Base-by-base conservation (phyloP, 2,329 filamentous ascomycete genomes). In the Pseudogymnoascus destructans region DNA sequence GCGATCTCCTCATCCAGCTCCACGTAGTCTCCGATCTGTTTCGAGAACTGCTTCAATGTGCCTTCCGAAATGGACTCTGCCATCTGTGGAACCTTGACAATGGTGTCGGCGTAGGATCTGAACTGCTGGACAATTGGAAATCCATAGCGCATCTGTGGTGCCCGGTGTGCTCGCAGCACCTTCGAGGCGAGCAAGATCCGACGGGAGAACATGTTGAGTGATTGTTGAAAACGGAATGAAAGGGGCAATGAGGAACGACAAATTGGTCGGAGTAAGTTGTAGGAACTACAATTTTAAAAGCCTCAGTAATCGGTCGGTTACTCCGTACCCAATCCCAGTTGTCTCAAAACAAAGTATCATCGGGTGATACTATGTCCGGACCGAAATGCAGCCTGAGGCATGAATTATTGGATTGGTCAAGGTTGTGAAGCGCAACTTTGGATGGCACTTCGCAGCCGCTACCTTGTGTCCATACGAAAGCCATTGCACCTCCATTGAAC, bases 61-160 rank as follows among this genome's bases (percentile, higher is more conserved):
- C 93, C 93, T 74, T 98, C 93, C 46, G 89, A 95, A 72, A 98
- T 97, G 55, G 93, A 97, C 74, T 98, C 93, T 63, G 93, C 93
- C 93, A 98, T 97, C 71, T 93, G 82, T 32, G 93, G 93, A 65
- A 97, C 93, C 75, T 97, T 92, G 72, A 98, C 84, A 63, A 92
- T 75, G 65, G 82, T 85, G 69, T 95, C 89, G 71, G 91, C 91
- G 69, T 85, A 85, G 64, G 67, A 77, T 64, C 81, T 79, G 57
- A 81, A 75, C 67, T 82, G 80, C 68, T 74, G 73, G 67, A 75
- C 70, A 9, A 71, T 68, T 59, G 68, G 71, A 61, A 74, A 74
- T 32, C 75, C 72, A 68, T 73, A 72, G 63, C 70, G 63, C 42
- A 66, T 59, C 35, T 66, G 64, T 15, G 68, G 64, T 46, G 66